Evolutionary conservation across 768 basidiomycete species (phyloP).

Genomic region (Termitomyces sp.): DNA sequence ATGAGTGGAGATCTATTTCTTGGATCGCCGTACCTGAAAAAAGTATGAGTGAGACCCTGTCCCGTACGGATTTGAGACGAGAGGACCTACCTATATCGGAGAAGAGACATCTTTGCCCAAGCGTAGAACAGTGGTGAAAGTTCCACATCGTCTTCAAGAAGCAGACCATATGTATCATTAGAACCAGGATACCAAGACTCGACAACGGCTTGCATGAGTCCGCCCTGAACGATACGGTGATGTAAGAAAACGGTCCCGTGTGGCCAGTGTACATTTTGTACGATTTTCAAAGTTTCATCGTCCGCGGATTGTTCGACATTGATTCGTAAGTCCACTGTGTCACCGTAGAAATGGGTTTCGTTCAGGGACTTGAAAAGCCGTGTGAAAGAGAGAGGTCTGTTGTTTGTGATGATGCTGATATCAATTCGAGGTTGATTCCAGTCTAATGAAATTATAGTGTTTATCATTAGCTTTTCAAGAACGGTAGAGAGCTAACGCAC

Average conservation of each 20-base stretch:
- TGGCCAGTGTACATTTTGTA: slow-evolving; percentile 52
- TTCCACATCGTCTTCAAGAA: slow-evolving; percentile 87
- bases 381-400: slow-evolving; percentile 65
- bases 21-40: slow-evolving; percentile 50
- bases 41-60: neutral
- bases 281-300: slow-evolving; percentile 50
- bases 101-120: slow-evolving; percentile 78
- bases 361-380: slow-evolving; percentile 66
- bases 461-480: slow-evolving; percentile 10
- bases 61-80: neutral
- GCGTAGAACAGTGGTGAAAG: slow-evolving; percentile 82
- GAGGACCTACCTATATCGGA: slow-evolving; percentile 60
- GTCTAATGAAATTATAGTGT: slow-evolving; percentile 38
- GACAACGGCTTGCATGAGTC: slow-evolving; percentile 77
- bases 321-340: slow-evolving; percentile 58
- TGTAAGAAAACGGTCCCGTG: slow-evolving; percentile 60
- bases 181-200: slow-evolving; percentile 86
- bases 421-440: slow-evolving; percentile 73
- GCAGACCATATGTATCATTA: slow-evolving; percentile 71
- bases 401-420: slow-evolving; percentile 73
- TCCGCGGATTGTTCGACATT: slow-evolving; percentile 79
- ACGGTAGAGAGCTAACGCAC: slow-evolving; percentile 31
- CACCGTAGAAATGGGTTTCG: slow-evolving; percentile 62
- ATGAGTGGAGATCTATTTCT: slow-evolving; percentile 42
- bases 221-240: slow-evolving; percentile 75